Percentiles rank a stretch among this genome's conserved stretches.
These are phyloP conservation scores for Tillandsia leiboldiana DNA, from an alignment of 176 grass and related monocot species.

Conservation along the genomic window DNA sequence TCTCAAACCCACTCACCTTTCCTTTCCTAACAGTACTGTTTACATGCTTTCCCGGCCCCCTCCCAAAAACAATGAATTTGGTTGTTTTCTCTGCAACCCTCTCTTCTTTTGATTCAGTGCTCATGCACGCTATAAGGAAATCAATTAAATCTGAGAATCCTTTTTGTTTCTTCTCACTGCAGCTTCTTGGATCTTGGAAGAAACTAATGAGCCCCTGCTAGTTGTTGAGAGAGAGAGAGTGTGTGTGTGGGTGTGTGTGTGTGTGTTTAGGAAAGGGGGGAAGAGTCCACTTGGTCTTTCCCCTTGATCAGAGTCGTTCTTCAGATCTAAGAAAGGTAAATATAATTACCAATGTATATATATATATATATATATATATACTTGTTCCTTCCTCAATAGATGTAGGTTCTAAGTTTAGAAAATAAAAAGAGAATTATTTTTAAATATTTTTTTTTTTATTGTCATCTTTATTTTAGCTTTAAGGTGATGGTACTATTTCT, in stretches of 20 bases:
- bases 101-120: not conserved
- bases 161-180: conserved; percentile 5
- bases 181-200: conserved; percentile 35
- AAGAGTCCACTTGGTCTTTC: not conserved
- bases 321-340: conserved; percentile 31
- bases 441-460: not conserved
- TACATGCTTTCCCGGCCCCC: not conserved
- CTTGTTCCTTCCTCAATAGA: conserved; percentile 16
- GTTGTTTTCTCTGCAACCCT: not conserved
- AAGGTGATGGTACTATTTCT: not conserved
- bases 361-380: conserved; percentile 1
- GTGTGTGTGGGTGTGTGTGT: no score
- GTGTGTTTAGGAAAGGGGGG: not conserved
- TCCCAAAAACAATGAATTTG: not conserved
- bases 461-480: not conserved
- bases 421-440: not conserved
- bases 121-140: not conserved
- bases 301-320: conserved; percentile 28
- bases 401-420: not conserved
- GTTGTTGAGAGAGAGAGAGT: not conserved
- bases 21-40: not conserved
- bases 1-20: not conserved
- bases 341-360: not conserved
- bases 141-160: not conserved
- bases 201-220: conserved; percentile 14